phyloP scores from a whole-genome alignment of 75 land plant species.

The Sequoiadendron giganteum region DNA sequence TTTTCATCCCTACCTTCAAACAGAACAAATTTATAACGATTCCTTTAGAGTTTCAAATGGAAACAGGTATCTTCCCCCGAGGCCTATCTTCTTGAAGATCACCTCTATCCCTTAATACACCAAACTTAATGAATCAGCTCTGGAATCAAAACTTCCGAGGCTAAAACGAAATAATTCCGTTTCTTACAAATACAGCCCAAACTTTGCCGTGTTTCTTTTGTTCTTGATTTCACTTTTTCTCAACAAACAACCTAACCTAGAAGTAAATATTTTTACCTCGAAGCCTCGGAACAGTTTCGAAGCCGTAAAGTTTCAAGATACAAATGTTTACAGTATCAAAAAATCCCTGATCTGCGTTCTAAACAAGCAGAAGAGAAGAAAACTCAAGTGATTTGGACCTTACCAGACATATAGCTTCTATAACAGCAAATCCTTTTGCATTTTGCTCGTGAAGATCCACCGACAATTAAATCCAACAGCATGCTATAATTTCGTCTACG shows the following conservation, averaged over 20 bases:
- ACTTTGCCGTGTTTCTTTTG: background rate
- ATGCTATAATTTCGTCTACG: background rate
- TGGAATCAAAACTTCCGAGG: background rate
- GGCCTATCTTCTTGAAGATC: background rate
- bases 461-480: background rate
- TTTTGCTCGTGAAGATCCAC: background rate
- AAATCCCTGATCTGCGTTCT: background rate
- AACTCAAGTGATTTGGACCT: background rate
- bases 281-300: background rate
- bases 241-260: background rate
- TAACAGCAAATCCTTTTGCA: background rate
- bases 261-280: background rate
- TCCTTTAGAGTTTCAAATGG: background rate
- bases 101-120: background rate
- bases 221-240: background rate
- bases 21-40: background rate
- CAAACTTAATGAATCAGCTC: background rate
- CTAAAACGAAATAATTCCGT: background rate
- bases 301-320: background rate
- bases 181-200: background rate
- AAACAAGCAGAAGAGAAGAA: background rate
- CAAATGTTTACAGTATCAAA: background rate
- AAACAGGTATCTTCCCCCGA: background rate
- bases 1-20: background rate
- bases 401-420: background rate